Conservation (phyloP, 768 basidiomycete species). For the Podaxis sp. region DNA sequence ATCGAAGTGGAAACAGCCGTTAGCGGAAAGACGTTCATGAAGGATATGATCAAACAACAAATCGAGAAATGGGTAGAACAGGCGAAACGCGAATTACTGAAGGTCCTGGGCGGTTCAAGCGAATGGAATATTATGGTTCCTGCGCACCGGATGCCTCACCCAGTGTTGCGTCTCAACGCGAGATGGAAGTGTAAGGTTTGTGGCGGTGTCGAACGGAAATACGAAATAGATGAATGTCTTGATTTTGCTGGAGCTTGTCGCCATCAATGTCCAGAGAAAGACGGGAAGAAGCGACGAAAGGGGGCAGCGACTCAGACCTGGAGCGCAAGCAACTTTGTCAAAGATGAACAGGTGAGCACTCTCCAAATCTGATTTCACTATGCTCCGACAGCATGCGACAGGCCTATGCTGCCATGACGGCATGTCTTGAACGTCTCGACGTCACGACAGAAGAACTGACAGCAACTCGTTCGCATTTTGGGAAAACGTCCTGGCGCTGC, state of each 20-base stretch:
- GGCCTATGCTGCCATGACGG: conserved; percentile 47
- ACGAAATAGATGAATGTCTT: conserved; percentile 44
- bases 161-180: conserved; percentile 57
- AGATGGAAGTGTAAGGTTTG: conserved; percentile 61
- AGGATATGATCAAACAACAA: conserved; percentile 30
- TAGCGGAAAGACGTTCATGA: conserved; percentile 22
- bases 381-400: conserved; percentile 22
- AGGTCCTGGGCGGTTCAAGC: conserved; percentile 44
- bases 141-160: conserved; percentile 40
- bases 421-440: conserved; percentile 32
- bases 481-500: conserved; percentile 36
- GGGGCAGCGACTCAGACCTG: conserved; percentile 36
- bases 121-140: conserved; percentile 52
- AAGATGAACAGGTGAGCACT: conserved; percentile 52
- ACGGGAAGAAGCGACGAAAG: conserved; percentile 23
- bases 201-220: conserved; percentile 29
- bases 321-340: conserved; percentile 52
- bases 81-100: conserved; percentile 44
- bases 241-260: conserved; percentile 59
- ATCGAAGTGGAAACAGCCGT: conserved; percentile 14
- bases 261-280: conserved; percentile 51
- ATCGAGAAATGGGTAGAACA: conserved; percentile 48
- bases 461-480: conserved; percentile 19
- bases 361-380: not conserved
- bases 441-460: conserved; percentile 31